Evolutionary conservation across 1,139 yeast genomes (phyloP), one percentile per base, ranked within the genome.

Genomic region (Candida pseudoviswanathii): DNA sequence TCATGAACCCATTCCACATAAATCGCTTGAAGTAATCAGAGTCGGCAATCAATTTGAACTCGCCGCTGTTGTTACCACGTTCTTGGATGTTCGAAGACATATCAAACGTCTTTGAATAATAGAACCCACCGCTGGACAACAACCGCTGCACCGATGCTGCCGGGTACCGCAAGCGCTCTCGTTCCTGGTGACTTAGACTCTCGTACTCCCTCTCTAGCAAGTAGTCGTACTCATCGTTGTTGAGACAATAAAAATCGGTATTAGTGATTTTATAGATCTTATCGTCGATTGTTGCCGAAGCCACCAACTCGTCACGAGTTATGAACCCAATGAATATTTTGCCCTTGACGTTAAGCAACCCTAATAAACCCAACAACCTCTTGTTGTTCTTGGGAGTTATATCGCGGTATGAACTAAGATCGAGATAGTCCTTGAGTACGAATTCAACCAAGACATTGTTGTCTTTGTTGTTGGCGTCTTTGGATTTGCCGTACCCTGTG

Each of bases 1-100:
- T 75, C 75, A 86, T 71, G 57, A 75, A 80, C 16, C 73, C 65
- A 60, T 87, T 87, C 94, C 95, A 87, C 56, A 84, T 74, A 59
- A 82, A 86, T 45, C 80, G 68, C 43, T 75, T 69, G 57, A 81
- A 84, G 59, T 80, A 84, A 2, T 73, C 67, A 10, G 73, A 68
- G 51, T 68, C 76, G 21, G 82, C 77, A 52, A 73, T 59, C 52
- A 77, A 64, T 44, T 54, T 57, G 51, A 67, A 70, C 4, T 75
- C 73, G 37, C 52, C 44, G 37, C 47, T 45, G 6, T 26, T 42
- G 42, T 69, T 55, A 0, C 78, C 77, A 56, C 91, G 66, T 54
- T 80, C 87, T 63, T 86, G 90, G 3, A 84, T 55, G 32, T 72
- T 78, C 27, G 83, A 80, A 0, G 89, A 82, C 33, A 86, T 66